These are phyloP conservation scores for Pleurotus djamor DNA, from an alignment of 768 basidiomycete genomes.

Conservation along the genomic window DNA sequence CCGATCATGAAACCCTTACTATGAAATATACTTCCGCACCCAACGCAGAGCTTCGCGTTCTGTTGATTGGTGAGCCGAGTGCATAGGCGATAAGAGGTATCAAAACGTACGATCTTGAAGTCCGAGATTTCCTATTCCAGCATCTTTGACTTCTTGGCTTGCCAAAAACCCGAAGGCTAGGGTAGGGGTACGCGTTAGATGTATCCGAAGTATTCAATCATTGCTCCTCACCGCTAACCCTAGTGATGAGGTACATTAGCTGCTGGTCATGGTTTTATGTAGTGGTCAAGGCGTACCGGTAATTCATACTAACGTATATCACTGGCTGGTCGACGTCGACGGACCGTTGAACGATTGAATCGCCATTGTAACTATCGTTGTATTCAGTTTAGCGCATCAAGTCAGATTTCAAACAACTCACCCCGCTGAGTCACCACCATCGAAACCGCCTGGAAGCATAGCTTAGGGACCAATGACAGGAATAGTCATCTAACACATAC, in stretches of 20 bases:
- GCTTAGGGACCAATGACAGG: neutral
- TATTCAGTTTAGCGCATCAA: neutral
- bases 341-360: slow-evolving; percentile 40
- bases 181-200: slow-evolving; percentile 9
- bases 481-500: slow-evolving; percentile 14
- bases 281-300: slow-evolving; percentile 22
- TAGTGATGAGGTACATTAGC: neutral
- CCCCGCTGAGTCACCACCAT: slow-evolving; percentile 34
- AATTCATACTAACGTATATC: slow-evolving; percentile 56
- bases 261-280: neutral
- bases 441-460: slow-evolving; percentile 33
- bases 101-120: slow-evolving; percentile 55
- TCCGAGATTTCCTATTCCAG: slow-evolving; percentile 61
- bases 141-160: slow-evolving; percentile 47
- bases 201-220: neutral
- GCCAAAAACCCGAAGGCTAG: slow-evolving; percentile 51
- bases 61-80: slow-evolving; percentile 17
- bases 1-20: slow-evolving; percentile 19
- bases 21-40: slow-evolving; percentile 62
- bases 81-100: neutral
- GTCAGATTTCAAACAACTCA: slow-evolving; percentile 10
- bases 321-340: slow-evolving; percentile 38
- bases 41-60: slow-evolving; percentile 59
- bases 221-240: neutral
- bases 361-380: slow-evolving; percentile 37